Conservation (phyloP, 192 early-diverging fungal species). For the Rhizoclosmatium sp. region DNA sequence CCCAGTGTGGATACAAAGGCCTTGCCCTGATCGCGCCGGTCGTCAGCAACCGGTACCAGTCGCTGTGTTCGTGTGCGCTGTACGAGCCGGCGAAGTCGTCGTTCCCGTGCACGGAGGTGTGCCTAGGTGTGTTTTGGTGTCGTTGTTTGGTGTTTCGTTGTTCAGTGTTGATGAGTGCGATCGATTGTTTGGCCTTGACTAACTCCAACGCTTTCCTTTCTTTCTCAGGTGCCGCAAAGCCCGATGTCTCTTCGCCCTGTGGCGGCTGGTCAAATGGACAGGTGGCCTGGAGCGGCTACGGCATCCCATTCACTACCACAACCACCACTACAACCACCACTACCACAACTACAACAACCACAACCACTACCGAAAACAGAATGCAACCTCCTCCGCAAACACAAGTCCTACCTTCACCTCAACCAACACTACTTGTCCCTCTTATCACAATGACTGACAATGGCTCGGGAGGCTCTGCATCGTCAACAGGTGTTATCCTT, state of each 20-base stretch:
- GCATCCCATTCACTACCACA: not conserved
- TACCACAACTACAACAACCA: not conserved
- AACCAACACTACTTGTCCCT: not conserved
- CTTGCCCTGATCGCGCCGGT: conserved; percentile 7
- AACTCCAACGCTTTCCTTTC: too few relatives aligned
- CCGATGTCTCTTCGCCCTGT: not conserved
- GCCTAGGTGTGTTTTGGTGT: too few relatives aligned
- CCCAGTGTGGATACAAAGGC: not conserved
- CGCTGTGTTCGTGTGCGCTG: not conserved
- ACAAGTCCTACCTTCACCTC: not conserved
- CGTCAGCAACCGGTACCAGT: not conserved
- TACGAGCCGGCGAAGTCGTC: not conserved
- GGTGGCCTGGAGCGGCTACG: conserved; percentile 3
- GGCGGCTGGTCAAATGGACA: not conserved
- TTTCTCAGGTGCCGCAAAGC: not conserved
- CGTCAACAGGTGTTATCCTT: too few relatives aligned
- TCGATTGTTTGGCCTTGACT: too few relatives aligned
- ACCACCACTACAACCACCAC: not conserved
- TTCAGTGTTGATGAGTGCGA: too few relatives aligned
- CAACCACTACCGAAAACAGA: not conserved
- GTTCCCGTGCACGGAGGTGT: too few relatives aligned
- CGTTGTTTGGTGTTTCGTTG: too few relatives aligned
- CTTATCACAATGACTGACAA: not conserved
- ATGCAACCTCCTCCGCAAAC: not conserved
- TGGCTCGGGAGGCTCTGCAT: too few relatives aligned